Evolutionary conservation across 208 protist genomes (phyloP), one percentile per base, ranked within the genome.

Genomic region (Endotrypanum monterogeii): DNA sequence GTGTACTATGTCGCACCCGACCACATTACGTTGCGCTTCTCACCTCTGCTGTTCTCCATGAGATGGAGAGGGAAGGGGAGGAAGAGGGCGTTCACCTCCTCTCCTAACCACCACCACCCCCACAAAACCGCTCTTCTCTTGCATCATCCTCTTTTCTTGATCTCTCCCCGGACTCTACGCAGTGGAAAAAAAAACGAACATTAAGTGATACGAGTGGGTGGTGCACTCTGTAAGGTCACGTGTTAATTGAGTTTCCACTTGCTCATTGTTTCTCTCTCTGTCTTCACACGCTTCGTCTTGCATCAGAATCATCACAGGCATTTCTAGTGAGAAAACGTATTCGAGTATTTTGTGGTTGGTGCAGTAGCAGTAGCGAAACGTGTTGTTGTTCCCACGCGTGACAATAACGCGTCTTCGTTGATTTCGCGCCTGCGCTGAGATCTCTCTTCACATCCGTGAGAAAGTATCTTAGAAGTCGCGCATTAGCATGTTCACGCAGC

Each of bases 401-500:
- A 6, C 14, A 28, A 18, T 23, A 18, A 44, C 25, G n/a, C 23
- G 11, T 30, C 41, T 51, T 20, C 37, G 25, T 50, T 7, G 35
- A 37, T 63, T 63, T 63, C 35, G 58, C 18, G 14, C 23, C 32
- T 48, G n/a, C 61, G 28, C 32, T 56, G 25, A 18, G 16, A 32
- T 3, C 37, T 30, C 73, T 23, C 1, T 67, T 51, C 35, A 20
- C 65, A 1, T 54, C 32, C 37, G 30, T 37, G 32, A 30, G 71
- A 39, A 55, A 3, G 48, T 12, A 41, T 56, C 46, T 18, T 75
- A 60, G 55, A 46, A 32, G 23, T 30, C 30, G 12, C 30, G 32
- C 35, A 14, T 11, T 51, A 25, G 51, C 30, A 86, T 86, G 76
- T 72, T 86, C 30, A 74, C 50, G 8, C 66, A 72, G 39, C 50